Conservation (phyloP, 495 filamentous ascomycete genomes). For the Paragyromitra xinjiangensis region DNA sequence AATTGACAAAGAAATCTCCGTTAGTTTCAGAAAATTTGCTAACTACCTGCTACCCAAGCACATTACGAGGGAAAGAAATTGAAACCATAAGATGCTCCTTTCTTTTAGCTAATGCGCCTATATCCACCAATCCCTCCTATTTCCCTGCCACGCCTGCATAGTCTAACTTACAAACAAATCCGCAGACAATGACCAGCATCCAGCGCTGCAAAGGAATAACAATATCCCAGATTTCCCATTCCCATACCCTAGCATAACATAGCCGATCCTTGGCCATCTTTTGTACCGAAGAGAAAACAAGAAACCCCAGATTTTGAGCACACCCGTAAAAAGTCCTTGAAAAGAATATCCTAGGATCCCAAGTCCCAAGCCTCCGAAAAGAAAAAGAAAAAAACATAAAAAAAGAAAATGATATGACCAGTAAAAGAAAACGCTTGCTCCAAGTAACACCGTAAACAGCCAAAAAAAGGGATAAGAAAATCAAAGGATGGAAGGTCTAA, state of each 20-base stretch:
- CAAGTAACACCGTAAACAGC: conserved; percentile 40
- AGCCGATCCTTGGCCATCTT: not conserved
- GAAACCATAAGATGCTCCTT: conserved; percentile 21
- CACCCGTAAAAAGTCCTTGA: conserved; percentile 15
- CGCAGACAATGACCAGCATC: conserved; percentile 22
- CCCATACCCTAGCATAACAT: not conserved
- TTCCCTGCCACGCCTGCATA: conserved; percentile 10
- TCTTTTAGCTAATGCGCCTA: conserved; percentile 25
- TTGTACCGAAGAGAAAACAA: conserved; percentile 34
- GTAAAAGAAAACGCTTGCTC: conserved; percentile 24
- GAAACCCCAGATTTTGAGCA: conserved; percentile 24
- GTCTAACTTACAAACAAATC: conserved; percentile 16
- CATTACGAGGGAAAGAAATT: conserved; percentile 14
- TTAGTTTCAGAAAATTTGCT: conserved; percentile 12
- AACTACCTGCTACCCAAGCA: not conserved
- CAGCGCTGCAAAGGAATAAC: conserved; percentile 28
- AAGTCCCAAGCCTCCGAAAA: conserved; percentile 28
- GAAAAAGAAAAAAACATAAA: conserved; percentile 17
- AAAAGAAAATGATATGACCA: not conserved
- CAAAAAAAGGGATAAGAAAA: conserved; percentile 10
- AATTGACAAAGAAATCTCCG: conserved; percentile 21
- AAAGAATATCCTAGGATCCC: conserved; percentile 25
- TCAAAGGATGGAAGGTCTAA: conserved; percentile 44
- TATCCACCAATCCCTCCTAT: conserved; percentile 1
- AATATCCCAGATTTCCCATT: not conserved